These are phyloP conservation scores for Dothideomycetes sp. DNA, from an alignment of 2,329 filamentous ascomycete genomes.

Conservation along the genomic window DNA sequence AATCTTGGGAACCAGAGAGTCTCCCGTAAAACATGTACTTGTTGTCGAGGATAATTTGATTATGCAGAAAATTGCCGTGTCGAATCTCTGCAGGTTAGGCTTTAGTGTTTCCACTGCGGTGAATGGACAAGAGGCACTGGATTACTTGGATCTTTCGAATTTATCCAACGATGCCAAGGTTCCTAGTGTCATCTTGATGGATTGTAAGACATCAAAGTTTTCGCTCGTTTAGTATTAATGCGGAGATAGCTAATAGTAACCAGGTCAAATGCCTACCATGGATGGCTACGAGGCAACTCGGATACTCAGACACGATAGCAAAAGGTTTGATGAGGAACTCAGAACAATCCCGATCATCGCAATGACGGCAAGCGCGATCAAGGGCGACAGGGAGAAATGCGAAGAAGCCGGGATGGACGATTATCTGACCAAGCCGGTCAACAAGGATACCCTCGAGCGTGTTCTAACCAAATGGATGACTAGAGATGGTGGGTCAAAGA, in stretches of 20 bases:
- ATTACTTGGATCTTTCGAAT: conserved; percentile 1
- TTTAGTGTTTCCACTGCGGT: conserved; percentile 13
- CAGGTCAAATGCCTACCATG: conserved; percentile 16
- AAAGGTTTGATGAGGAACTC: conserved; percentile 1
- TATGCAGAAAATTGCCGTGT: conserved; percentile 14
- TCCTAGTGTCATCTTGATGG: conserved; percentile 13
- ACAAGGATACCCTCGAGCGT: conserved; percentile 5
- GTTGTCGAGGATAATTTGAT: conserved; percentile 15
- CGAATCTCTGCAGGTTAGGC: conserved; percentile 11
- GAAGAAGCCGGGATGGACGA: conserved; percentile 16
- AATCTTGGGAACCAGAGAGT: too few species aligned
- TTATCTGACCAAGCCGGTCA: conserved; percentile 14
- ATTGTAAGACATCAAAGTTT: too few species aligned
- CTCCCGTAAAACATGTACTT: conserved; percentile 2
- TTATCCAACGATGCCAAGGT: not conserved
- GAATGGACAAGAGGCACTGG: conserved; percentile 14
- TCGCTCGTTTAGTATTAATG: too few species aligned
- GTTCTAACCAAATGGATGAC: too few species aligned
- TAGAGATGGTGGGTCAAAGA: too few species aligned
- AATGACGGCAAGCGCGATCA: conserved; percentile 16
- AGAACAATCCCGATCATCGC: conserved; percentile 14
- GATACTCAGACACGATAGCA: conserved; percentile 10
- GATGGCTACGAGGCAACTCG: conserved; percentile 16
- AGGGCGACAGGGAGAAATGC: conserved; percentile 16
- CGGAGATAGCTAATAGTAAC: too few species aligned